A percentile compares a stretch with the other conserved stretches of the same genome.
Conservation (phyloP, 805 yeast species). For the Candida wancherniae region DNA sequence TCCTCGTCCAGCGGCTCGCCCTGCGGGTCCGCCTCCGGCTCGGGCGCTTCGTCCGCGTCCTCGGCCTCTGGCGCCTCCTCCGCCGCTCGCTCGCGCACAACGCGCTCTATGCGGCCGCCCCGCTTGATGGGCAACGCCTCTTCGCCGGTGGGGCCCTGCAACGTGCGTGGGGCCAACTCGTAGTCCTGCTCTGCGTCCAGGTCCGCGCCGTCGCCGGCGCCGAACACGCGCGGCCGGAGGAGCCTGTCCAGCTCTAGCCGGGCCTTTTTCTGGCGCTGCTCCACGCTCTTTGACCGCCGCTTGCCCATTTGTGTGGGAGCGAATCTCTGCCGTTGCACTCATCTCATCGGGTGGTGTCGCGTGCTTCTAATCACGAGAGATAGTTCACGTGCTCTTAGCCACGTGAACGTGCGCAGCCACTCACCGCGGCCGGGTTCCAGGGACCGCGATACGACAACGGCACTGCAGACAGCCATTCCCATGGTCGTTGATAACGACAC, state of each 20-base stretch:
- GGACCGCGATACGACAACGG: too few species aligned
- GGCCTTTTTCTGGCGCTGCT: constrained; percentile 22
- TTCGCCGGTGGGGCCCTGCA: constrained; percentile 39
- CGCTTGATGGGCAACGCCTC: constrained; percentile 80
- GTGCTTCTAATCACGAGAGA: too few species aligned
- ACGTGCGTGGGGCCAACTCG: constrained; percentile 64
- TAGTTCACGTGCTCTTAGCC: too few species aligned
- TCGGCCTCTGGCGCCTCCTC: constrained; percentile 15
- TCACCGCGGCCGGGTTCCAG: too few species aligned
- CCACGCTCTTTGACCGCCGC: constrained; percentile 9
- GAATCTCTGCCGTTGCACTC: too few species aligned
- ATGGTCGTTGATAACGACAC: too few species aligned
- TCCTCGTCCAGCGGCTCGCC: constrained; percentile 1
- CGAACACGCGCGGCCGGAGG: constrained; percentile 34
- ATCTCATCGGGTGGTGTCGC: too few species aligned
- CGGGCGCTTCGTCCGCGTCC: constrained; percentile 13
- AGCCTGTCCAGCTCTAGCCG: constrained; percentile 37
- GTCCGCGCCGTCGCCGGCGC: constrained; percentile 44
- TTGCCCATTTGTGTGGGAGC: constrained; percentile 11
- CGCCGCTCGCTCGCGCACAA: constrained; percentile 33
- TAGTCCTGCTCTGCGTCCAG: constrained; percentile 68
- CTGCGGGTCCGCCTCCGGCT: background rate
- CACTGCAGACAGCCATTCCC: too few species aligned
- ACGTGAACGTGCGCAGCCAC: too few species aligned
- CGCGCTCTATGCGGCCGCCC: constrained; percentile 69